Base-by-base conservation (phyloP, 148 eudicot species). In the Vaccinium darrowii region DNA sequence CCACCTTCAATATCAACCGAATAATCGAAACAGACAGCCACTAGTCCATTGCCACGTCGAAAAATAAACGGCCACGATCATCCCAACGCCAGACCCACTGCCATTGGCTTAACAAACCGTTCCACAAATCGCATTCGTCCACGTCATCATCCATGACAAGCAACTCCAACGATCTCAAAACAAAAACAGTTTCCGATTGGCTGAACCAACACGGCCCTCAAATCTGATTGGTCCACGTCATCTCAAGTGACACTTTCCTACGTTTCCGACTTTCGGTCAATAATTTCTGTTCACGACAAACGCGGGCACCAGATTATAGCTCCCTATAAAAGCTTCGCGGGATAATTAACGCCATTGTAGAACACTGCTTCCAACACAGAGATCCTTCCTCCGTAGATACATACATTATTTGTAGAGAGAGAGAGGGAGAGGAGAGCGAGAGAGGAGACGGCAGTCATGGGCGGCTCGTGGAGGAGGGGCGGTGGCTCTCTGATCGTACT, bases 401-500 rank as follows among this genome's bases (percentile, higher is more conserved):
- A 23, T 65, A 65, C 30, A 8, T 43, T 43, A 43, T 43, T 43
- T 43, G 47, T 5, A n/a, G 54, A 65, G 72, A 65, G 72, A 65
- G 69, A 63, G 71, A 23, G 71, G n/a, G 71, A 63, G 72, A 62
- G 33, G 71, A 63, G 72, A 62, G 72, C 49, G 54, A 21, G 8
- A 21, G 33, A 7, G 7, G 63, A 21, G 47, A 25, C 51, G 7
- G 79, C 47, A 83, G 80, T 84, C 56, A 87, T 84, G 88, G 88
- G n/a, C 57, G 69, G 80, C 69, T 76, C 36, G n/a, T 82, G 84
- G 67, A 86, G 88, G 85, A 63, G 85, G 43, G 72, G 72, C 14
- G 50, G 85, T 47, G 79, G 82, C 39, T 84, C 86, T 63, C 78
- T 60, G 76, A 63, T 87, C 84, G 86, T 67, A 8, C 15, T 87